Evolutionary conservation across 306 rosid genomes (phyloP).

Genomic region (Psophocarpus tetragonolobus): DNA sequence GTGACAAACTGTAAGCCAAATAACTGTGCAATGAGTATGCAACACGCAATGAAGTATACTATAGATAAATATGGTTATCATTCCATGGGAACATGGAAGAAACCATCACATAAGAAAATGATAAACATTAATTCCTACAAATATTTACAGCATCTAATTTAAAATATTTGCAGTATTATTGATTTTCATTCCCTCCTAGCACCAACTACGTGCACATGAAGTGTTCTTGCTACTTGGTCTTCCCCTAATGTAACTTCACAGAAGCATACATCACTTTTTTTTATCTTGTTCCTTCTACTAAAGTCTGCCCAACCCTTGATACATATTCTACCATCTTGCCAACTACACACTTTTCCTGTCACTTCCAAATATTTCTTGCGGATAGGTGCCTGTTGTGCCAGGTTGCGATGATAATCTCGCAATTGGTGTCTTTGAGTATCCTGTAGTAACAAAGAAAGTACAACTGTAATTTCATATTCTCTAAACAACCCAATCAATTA

Average conservation of each 20-base stretch:
- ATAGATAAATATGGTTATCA: background rate
- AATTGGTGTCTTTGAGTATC: background rate
- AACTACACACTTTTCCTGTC: background rate
- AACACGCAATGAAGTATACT: background rate
- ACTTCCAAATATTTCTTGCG: background rate
- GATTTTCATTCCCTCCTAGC: background rate
- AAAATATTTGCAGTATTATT: background rate
- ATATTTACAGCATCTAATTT: background rate
- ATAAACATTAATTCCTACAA: background rate
- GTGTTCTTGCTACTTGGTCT: background rate
- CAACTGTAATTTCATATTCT: background rate
- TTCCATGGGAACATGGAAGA: background rate
- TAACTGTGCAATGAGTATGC: background rate
- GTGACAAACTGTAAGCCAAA: background rate
- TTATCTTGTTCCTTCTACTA: conserved; percentile 14
- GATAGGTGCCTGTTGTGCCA: background rate
- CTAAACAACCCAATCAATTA: background rate
- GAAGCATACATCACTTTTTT: conserved; percentile 13
- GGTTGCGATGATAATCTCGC: background rate
- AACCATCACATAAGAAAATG: background rate
- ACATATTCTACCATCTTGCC: conserved; percentile 31
- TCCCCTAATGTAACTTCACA: conserved; percentile 32
- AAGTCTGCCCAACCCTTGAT: conserved; percentile 13
- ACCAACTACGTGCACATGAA: conserved; percentile 30
- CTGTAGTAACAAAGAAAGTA: conserved; percentile 13